These are phyloP conservation scores for Xylaria intraflava DNA, from an alignment of 495 filamentous ascomycete species.

Conservation along the genomic window DNA sequence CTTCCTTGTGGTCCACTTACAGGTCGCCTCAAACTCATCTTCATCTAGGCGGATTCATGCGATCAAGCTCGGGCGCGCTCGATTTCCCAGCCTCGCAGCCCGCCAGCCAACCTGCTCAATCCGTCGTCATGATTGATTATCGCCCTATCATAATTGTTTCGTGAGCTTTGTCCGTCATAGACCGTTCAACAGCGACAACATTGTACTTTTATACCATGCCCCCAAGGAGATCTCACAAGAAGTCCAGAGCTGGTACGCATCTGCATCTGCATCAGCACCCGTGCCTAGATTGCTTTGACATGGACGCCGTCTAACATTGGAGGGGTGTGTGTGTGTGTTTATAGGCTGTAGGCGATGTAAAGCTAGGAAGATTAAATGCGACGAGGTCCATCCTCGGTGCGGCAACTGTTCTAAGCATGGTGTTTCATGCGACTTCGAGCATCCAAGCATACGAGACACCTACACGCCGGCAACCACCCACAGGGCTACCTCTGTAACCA, in stretches of 20 bases:
- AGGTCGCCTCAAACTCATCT: no score
- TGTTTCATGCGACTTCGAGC: constrained; percentile 55
- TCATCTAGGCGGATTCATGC: no score
- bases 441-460: constrained; percentile 33
- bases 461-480: constrained; percentile 8
- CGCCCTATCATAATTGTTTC: neutral
- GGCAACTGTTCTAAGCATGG: constrained; percentile 59
- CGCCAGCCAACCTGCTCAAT: neutral
- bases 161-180: neutral
- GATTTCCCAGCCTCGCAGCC: no score
- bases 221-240: constrained; percentile 56
- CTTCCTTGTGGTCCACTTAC: no score
- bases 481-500: constrained; percentile 6
- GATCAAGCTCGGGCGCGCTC: no score
- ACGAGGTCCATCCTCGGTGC: constrained; percentile 56
- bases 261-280: neutral
- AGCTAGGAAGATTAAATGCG: constrained; percentile 59
- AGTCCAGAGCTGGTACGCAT: constrained; percentile 44
- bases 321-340: neutral
- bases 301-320: neutral
- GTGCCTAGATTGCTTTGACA: neutral
- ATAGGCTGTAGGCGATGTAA: constrained; percentile 53
- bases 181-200: neutral
- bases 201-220: constrained; percentile 36
- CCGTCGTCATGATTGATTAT: constrained; percentile 2